Conservation (phyloP, 805 yeast genomes). For the Yamadazyma olivae region DNA sequence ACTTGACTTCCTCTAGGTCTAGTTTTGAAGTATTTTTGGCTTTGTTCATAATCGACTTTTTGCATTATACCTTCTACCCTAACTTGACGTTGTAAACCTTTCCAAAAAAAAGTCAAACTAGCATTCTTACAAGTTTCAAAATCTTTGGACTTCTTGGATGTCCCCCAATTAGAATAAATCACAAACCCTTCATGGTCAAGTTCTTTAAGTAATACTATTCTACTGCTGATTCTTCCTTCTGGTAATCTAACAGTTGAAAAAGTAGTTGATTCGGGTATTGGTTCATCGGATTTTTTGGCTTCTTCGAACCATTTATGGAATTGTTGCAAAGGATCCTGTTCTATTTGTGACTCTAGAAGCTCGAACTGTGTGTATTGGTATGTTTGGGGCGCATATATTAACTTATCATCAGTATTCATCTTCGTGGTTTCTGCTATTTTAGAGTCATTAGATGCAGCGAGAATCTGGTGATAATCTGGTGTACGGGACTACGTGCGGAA, state of each 20-base stretch:
- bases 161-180: constrained; percentile 87
- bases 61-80: constrained; percentile 87
- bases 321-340: constrained; percentile 64
- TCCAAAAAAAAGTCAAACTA: constrained; percentile 90
- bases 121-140: constrained; percentile 71
- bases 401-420: constrained; percentile 14
- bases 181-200: constrained; percentile 82
- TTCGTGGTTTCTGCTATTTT: too few species aligned
- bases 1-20: constrained; percentile 91
- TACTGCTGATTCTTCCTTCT: constrained; percentile 82
- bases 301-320: constrained; percentile 84
- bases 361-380: constrained; percentile 77
- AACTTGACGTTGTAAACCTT: constrained; percentile 84
- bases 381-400: constrained; percentile 77
- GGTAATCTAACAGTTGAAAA: constrained; percentile 90
- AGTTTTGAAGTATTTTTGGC: constrained; percentile 74
- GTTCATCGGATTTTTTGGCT: constrained; percentile 54
- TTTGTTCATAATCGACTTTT: constrained; percentile 66
- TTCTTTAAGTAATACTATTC: constrained; percentile 86
- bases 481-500: too few species aligned
- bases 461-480: constrained; percentile 1
- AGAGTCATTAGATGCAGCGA: not conserved
- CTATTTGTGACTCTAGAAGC: constrained; percentile 52
- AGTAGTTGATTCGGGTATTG: constrained; percentile 77
- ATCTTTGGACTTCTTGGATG: constrained; percentile 79